Conservation (phyloP, 768 basidiomycete species). For the Kwoniella sp. region DNA sequence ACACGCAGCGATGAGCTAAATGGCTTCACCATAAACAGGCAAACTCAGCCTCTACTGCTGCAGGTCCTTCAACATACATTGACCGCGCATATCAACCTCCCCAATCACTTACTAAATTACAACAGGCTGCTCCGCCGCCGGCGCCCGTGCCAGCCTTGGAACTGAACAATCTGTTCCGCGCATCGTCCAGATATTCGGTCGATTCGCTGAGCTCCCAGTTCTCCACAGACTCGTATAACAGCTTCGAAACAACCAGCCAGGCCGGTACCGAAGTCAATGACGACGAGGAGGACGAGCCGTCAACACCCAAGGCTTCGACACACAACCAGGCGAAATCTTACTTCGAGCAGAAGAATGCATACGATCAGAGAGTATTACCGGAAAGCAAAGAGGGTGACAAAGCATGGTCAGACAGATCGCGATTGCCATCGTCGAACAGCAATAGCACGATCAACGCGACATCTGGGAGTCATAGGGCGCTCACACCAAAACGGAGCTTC, state of each 20-base stretch:
- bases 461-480: neutral
- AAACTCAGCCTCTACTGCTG: slow-evolving; percentile 16
- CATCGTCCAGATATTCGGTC: slow-evolving; percentile 38
- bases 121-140: neutral
- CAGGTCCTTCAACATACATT: neutral
- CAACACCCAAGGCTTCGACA: slow-evolving; percentile 36
- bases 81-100: neutral
- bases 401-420: neutral
- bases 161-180: slow-evolving; percentile 35
- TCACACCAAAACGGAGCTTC: slow-evolving; percentile 26
- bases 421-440: slow-evolving; percentile 9
- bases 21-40: neutral
- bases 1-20: too few species aligned
- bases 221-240: slow-evolving; percentile 7
- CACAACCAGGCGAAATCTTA: slow-evolving; percentile 18
- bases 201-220: slow-evolving; percentile 23
- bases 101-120: neutral
- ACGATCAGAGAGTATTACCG: slow-evolving; percentile 8
- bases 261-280: slow-evolving; percentile 11
- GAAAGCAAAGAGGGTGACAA: neutral
- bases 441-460: slow-evolving; percentile 7
- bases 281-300: slow-evolving; percentile 25
- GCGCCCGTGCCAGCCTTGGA: slow-evolving; percentile 20
- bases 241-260: neutral
- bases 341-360: slow-evolving; percentile 18